phyloP scores from a whole-genome alignment of 805 yeast species.

The Saccharomycopsis capsularis region DNA sequence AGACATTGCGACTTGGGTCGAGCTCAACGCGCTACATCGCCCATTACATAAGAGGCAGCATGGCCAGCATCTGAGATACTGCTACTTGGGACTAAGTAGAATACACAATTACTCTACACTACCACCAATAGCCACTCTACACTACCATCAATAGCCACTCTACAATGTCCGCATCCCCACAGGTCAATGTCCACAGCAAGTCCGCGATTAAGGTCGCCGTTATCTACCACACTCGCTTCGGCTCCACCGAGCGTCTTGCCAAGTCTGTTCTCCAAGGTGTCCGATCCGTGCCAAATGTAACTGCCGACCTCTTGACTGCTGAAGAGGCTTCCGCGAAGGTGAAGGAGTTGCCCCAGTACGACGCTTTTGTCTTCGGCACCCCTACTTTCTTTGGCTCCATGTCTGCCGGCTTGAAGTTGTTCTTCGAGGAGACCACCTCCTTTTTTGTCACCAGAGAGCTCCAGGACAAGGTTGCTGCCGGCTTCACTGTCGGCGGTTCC shows the following conservation, averaged over 20 bases:
- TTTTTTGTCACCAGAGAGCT: conserved; percentile 8
- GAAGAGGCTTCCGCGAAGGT: conserved; percentile 13
- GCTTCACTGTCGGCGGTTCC: conserved; percentile 17
- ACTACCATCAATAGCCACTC: background rate
- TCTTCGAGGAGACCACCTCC: conserved; percentile 8
- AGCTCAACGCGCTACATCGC: too few relatives aligned
- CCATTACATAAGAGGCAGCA: too few relatives aligned
- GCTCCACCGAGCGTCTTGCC: conserved; percentile 17
- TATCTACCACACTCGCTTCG: conserved; percentile 21
- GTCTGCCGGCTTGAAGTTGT: conserved; percentile 11
- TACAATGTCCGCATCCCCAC: background rate
- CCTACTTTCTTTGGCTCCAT: conserved; percentile 20
- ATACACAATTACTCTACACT: too few relatives aligned
- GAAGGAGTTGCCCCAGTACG: conserved; percentile 3
- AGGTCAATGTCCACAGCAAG: background rate
- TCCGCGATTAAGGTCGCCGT: conserved; percentile 23
- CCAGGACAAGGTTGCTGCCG: conserved; percentile 17
- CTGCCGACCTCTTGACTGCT: conserved; percentile 10
- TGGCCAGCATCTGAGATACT: too few relatives aligned
- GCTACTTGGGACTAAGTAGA: too few relatives aligned
- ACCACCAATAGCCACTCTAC: background rate
- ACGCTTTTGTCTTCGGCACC: conserved; percentile 17
- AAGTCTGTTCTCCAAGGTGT: conserved; percentile 12
- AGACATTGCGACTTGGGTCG: too few relatives aligned
- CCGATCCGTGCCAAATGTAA: background rate